Evolutionary conservation across 2,329 filamentous ascomycete species (phyloP), one percentile per base, ranked within the genome.

Genomic region (Parascedosporium putredinis): DNA sequence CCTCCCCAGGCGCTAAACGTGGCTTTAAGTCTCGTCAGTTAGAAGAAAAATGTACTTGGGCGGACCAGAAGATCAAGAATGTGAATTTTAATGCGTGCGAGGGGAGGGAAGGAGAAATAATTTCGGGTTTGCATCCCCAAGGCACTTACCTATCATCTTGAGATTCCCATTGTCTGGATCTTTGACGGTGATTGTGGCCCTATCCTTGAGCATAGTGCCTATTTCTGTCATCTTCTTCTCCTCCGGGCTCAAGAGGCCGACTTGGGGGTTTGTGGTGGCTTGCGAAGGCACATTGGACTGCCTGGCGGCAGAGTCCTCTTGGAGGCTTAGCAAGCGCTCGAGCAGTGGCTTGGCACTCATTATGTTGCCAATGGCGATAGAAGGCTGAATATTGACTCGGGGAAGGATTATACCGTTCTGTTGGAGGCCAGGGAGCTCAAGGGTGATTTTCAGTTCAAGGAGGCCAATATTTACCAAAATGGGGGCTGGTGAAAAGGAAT

Each of bases 1-100:
- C 70, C 71, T 55, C 62, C 64, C 42, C 58, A 53, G 51, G 68
- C 61, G 54, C 72, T 72, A 4, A 73, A 43, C n/a, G 24, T 36
- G 24, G 29, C 47, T 49, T 20, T 29, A 29, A 8, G 7, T 5
- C 14, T 8, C n/a, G n/a, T n/a, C n/a, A n/a, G n/a, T n/a, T n/a
- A n/a, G n/a, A n/a, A n/a, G n/a, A n/a, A n/a, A n/a, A n/a, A n/a
- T n/a, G n/a, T n/a, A n/a, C n/a, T n/a, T n/a, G n/a, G n/a, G n/a
- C n/a, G n/a, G n/a, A n/a, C n/a, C n/a, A n/a, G n/a, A n/a, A n/a
- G n/a, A n/a, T n/a, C n/a, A n/a, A n/a, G n/a, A n/a, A n/a, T n/a
- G n/a, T n/a, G n/a, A n/a, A n/a, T n/a, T n/a, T n/a, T n/a, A n/a
- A n/a, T n/a, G n/a, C n/a, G n/a, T 16, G 8, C 10, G 33, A 9